These are phyloP conservation scores for Neopestalotiopsis sp. DNA, from an alignment of 2,329 filamentous ascomycete genomes.

Conservation along the genomic window DNA sequence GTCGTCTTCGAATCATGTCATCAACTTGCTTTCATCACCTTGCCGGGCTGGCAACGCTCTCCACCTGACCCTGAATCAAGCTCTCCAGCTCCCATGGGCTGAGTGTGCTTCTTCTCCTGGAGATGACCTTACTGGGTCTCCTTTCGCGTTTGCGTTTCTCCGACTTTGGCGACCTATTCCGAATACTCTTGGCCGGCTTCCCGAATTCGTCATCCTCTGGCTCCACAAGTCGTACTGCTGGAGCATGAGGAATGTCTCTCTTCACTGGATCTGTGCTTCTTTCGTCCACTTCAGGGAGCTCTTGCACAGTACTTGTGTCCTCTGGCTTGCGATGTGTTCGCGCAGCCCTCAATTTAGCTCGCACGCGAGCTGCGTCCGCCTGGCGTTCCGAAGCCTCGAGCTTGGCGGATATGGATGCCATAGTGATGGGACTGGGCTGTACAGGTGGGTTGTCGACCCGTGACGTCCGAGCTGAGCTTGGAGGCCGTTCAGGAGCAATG, in stretches of 20 bases:
- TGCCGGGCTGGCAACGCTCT: constrained; percentile 32
- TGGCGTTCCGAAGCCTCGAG: constrained; percentile 68
- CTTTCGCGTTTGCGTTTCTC: constrained; percentile 56
- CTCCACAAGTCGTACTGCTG: constrained; percentile 13
- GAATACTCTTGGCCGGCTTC: constrained; percentile 4
- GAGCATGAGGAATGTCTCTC: constrained; percentile 20
- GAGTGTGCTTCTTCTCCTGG: constrained; percentile 74
- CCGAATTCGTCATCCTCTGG: constrained; percentile 19
- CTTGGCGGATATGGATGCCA: constrained; percentile 68
- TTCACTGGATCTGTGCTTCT: constrained; percentile 33
- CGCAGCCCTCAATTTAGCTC: constrained; percentile 66
- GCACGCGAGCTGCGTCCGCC: constrained; percentile 66
- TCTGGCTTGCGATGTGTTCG: constrained; percentile 33
- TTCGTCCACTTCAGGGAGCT: constrained; percentile 22
- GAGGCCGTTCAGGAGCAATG: constrained; percentile 36
- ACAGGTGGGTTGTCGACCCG: constrained; percentile 41
- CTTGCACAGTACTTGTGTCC: constrained; percentile 32
- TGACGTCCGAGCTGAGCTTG: constrained; percentile 41
- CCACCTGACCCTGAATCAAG: constrained; percentile 62
- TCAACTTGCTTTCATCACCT: constrained; percentile 13
- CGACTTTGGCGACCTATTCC: constrained; percentile 1
- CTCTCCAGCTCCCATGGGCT: constrained; percentile 77
- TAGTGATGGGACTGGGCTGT: constrained; percentile 63
- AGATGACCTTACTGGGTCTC: constrained; percentile 60
- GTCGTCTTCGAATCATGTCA: background rate